A percentile compares a stretch with the other conserved stretches of the same genome.
Conservation (phyloP, 1,284 basidiomycete genomes). For the Puccinia hordei region DNA sequence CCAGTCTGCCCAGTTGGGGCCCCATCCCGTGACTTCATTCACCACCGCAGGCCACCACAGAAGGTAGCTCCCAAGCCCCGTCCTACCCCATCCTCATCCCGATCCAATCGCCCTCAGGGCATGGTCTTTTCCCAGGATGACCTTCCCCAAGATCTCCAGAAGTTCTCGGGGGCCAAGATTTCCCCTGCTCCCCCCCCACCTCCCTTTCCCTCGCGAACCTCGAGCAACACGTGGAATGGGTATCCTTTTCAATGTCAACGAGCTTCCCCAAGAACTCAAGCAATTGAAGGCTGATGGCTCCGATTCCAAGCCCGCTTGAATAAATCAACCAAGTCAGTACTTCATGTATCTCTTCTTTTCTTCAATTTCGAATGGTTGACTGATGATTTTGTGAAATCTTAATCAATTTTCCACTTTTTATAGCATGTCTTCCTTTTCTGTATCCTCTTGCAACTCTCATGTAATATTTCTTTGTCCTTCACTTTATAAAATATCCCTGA, state of each 20-base stretch:
- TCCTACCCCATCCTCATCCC: not conserved
- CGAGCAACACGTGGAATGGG: not conserved
- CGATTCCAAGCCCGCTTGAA: not conserved
- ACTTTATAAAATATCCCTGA: too few relatives aligned
- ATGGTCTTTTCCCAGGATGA: not conserved
- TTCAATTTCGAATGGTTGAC: too few relatives aligned
- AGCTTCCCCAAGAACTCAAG: slow-evolving; percentile 8
- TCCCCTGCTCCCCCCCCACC: not conserved
- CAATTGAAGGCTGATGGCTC: not conserved
- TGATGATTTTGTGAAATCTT: not conserved
- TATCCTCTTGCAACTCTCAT: too few relatives aligned
- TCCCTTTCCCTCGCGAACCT: not conserved
- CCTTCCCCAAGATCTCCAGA: not conserved
- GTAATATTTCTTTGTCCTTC: not conserved
- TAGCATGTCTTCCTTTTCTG: too few relatives aligned
- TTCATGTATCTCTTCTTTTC: not conserved
- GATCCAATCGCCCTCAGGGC: not conserved
- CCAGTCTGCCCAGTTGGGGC: slow-evolving; percentile 6
- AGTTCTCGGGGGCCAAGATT: not conserved
- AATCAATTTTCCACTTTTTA: not conserved
- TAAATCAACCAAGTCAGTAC: not conserved
- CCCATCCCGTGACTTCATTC: not conserved
- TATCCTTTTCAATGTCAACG: not conserved
- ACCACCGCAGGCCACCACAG: not conserved
- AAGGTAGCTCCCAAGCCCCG: not conserved